Conservation (phyloP, 2,329 filamentous ascomycete species). For the Sporothrix brasiliensis region DNA sequence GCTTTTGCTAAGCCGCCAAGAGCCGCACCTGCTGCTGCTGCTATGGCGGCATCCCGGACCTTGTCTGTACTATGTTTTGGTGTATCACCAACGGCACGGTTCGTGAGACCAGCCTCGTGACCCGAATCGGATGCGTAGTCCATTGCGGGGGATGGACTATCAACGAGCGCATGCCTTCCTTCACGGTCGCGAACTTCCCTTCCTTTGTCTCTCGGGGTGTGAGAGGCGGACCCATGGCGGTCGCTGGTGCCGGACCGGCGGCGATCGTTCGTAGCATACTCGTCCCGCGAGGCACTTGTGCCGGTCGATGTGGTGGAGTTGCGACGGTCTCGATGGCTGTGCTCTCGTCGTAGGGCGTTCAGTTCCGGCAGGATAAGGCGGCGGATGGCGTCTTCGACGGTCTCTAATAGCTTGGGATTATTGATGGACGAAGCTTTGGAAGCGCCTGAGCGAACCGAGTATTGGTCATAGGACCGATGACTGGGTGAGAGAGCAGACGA, state of each 20-base stretch:
- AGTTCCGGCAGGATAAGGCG: slow-evolving; percentile 88
- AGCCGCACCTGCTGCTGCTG: slow-evolving; percentile 52
- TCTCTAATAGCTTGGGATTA: slow-evolving; percentile 86
- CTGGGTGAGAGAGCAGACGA: slow-evolving; percentile 58
- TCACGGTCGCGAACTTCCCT: slow-evolving; percentile 55
- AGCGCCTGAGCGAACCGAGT: slow-evolving; percentile 54
- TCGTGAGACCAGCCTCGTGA: slow-evolving; percentile 36
- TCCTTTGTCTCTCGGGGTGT: slow-evolving; percentile 28
- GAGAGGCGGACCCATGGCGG: slow-evolving; percentile 46
- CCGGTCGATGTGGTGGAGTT: slow-evolving; percentile 64
- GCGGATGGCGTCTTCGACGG: slow-evolving; percentile 90
- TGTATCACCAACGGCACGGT: slow-evolving; percentile 47
- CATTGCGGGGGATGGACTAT: slow-evolving; percentile 44
- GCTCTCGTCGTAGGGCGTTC: slow-evolving; percentile 86
- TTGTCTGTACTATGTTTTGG: slow-evolving; percentile 51
- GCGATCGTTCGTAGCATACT: slow-evolving; percentile 58
- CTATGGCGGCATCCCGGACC: slow-evolving; percentile 50
- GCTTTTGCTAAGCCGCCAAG: slow-evolving; percentile 46
- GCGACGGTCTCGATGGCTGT: slow-evolving; percentile 72
- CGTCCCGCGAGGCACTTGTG: slow-evolving; percentile 59
- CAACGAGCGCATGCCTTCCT: slow-evolving; percentile 58
- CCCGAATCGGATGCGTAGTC: slow-evolving; percentile 49
- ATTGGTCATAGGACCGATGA: slow-evolving; percentile 59
- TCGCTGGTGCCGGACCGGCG: slow-evolving; percentile 62
- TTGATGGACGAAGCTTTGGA: slow-evolving; percentile 74